Evolutionary conservation across 441 rosid species (phyloP), one percentile per base, ranked within the genome.

Genomic region (Gossypium davidsonii): DNA sequence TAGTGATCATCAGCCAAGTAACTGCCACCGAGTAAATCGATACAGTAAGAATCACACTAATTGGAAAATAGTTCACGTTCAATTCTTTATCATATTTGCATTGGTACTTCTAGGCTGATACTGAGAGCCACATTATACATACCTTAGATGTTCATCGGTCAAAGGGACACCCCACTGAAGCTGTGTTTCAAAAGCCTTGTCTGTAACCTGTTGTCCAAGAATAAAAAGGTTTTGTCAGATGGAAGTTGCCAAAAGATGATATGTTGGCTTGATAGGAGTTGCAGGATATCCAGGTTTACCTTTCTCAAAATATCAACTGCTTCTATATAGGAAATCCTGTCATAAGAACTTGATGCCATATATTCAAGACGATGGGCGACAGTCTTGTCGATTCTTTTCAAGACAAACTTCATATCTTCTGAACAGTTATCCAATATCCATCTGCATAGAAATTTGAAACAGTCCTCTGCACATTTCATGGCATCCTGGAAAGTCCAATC

Each of bases 121-220:
- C 11, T 2, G 44, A 8, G 44, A 39, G 52, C 20, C 37, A 73
- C 67, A 67, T 44, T 34, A 46, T 37, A 59, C 73, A 26, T 81
- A 94, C 99, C 97, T 92, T 71, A 91, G 83, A 82, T 92, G 94
- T 75, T 87, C 93, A 14, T 82, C 55, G 20, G 94, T 85, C 72
- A 94, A 83, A 74, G 85, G 82, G 61, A 78, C 69, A 0, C 93
- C 93, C 93, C 90, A 86, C 62, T 84, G 85, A 12, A 88, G 83
- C 77, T 88, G 84, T 56, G 80, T 73, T 69, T 87, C 89, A 64
- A 88, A 88, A 69, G 14, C 79, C 79, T 76, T 85, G 49, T 80
- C 81, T 11, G 81, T 71, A 58, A 78, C 83, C 98, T 91, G 83
- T 46, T 76, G 46, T 21, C 17, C 11, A 63, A 56, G 62, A 21